These are phyloP conservation scores for Secale cereale DNA, from an alignment of 176 grass and related monocot genomes.

Conservation along the genomic window DNA sequence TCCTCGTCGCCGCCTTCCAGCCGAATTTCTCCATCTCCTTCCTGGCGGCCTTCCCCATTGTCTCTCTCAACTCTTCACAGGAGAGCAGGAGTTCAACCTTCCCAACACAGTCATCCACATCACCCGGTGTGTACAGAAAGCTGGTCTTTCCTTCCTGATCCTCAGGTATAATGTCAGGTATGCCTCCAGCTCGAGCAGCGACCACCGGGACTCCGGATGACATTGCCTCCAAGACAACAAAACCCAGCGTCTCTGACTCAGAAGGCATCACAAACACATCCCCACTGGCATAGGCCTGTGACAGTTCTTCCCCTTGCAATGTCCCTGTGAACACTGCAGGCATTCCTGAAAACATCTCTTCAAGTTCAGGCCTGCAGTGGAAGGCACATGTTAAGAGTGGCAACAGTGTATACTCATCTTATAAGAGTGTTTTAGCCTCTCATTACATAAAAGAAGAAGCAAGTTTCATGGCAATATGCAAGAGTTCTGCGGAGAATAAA, in stretches of 20 bases:
- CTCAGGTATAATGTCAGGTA: constrained; percentile 65
- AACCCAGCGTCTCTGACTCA: constrained; percentile 69
- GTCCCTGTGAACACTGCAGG: constrained; percentile 65
- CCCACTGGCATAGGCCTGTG: constrained; percentile 69
- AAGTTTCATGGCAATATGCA: neutral
- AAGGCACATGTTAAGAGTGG: neutral
- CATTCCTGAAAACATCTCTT: constrained; percentile 66
- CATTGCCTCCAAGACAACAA: constrained; percentile 76
- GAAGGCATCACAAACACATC: constrained; percentile 81
- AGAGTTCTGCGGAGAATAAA: neutral
- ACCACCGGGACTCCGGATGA: constrained; percentile 69
- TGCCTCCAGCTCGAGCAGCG: constrained; percentile 57
- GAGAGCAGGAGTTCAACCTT: constrained; percentile 57
- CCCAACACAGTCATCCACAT: constrained; percentile 60
- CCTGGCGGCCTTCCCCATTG: constrained; percentile 55
- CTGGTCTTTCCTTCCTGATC: constrained; percentile 62
- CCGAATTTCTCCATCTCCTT: constrained; percentile 74
- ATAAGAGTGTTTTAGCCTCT: neutral
- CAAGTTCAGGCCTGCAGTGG: constrained; percentile 48
- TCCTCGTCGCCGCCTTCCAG: constrained; percentile 52
- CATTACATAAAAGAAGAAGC: neutral
- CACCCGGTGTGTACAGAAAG: constrained; percentile 56
- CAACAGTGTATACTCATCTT: neutral
- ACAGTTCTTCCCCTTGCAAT: constrained; percentile 69
- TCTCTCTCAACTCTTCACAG: constrained; percentile 36